Evolutionary conservation across 352 stramenopile genomes (phyloP), one percentile per base, ranked within the genome.

Genomic region (Thalassiosira exigua): DNA sequence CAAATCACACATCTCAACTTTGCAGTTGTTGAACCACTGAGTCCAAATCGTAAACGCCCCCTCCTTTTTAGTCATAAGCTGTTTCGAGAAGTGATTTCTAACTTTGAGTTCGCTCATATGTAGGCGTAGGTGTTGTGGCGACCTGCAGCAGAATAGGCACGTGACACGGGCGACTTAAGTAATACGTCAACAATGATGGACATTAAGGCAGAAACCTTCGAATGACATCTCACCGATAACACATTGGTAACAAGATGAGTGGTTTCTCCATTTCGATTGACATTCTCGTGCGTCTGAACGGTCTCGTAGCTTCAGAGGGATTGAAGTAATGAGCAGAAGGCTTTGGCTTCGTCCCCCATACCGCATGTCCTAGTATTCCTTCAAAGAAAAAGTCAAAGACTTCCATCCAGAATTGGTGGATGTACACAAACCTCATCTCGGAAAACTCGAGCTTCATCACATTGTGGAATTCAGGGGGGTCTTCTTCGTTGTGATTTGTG

Each of bases 351-450:
- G 46, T 86, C n/a, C 89, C 89, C 79, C 79, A 87, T 52, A 94
- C 85, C 54, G 88, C 85, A 78, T 78, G 77, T 0, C 89, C 89
- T 26, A 91, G 59, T 12, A 94, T 83, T 12, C 85, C 89, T 54
- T 91, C 75, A 58, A 94, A 94, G 65, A 92, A 92, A 60, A 92
- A 94, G 50, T 94, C 89, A 36, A 91, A 84, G 19, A 94, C 84
- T 73, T 94, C 89, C 22, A 92, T 79, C 85, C 83, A 92, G 9
- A 93, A 64, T 50, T 93, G 88, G 50, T 91, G 73, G 1, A 91
- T 60, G 39, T 89, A 90, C 0, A 93, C 88, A 81, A 93, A 90
- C 64, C 75, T 74, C 84, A 91, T 91, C 3, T 67, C 46, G 27
- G 70, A 79, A 59, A 79, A 79, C 4, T 69, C 22, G 29, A 77